Evolutionary conservation across 208 protist genomes (phyloP), one percentile per base, ranked within the genome.

Genomic region (Crithidia brevicula): DNA sequence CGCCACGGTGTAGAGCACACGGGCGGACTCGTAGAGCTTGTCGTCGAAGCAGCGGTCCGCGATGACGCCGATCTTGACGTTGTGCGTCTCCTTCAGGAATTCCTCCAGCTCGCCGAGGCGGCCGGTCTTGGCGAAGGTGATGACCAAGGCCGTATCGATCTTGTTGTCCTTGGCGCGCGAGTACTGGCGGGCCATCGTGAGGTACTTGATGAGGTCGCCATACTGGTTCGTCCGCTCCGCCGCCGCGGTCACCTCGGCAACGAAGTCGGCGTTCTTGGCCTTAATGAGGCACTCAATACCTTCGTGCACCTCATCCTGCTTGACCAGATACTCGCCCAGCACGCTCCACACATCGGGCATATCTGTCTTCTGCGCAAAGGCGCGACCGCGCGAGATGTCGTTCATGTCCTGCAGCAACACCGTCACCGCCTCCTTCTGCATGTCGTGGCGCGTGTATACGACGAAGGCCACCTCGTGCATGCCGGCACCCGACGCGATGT

Each of bases 401-500:
- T 97, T 84, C 45, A 99, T 93, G 76, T 99, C 71, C 10, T 98
- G 81, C 31, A 99, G 74, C 4, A 99, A 84, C 38, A 99, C 99
- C 20, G 86, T 85, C 59, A 99, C 94, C 30, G 99, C 99, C 71
- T 98, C 91, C 49, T 93, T 92, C 60, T 98, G 91, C 83, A 99
- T 91, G 25, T 97, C 88, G 83, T 98, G 97, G 76, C 99, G 99
- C 73, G 99, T 98, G 92, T 99, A 99, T 33, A 99, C 98, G 11
- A 89, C 87, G 66, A 99, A 99, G 2, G 99, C 99, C 43, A 99
- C 98, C 72, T 99, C 99, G 83, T 96, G 99, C 66, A 99, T 86
- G 52, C 86, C 85, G 10, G 78, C 84, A 8, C 79, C 87, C 22
- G 98, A 96, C 20, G 97, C 98, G 67, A 99, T 98, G 52, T 89